Conservation (phyloP, 192 early-diverging fungal species). For the Coemansia pectinata region DNA sequence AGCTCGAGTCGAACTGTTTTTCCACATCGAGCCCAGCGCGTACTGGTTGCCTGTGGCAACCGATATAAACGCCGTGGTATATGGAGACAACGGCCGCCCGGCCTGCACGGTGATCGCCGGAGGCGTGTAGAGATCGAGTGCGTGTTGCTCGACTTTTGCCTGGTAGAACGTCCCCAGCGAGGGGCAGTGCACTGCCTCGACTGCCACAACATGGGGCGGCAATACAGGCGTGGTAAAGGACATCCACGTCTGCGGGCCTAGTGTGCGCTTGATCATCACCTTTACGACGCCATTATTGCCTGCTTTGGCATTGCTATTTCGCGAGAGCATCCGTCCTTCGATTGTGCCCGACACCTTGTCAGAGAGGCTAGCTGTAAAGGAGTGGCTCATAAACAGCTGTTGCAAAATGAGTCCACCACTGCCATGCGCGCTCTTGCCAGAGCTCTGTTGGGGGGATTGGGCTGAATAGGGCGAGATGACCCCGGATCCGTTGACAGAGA, state of each 20-base stretch:
- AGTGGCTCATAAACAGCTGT: conserved; percentile 53
- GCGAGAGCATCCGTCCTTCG: conserved; percentile 63
- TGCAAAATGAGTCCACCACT: conserved; percentile 9
- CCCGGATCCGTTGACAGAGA: conserved; percentile 5
- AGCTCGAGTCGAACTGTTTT: conserved; percentile 13
- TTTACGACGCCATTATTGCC: conserved; percentile 68
- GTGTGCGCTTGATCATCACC: conserved; percentile 75
- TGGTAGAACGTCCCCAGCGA: conserved; percentile 11
- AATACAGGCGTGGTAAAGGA: conserved; percentile 61
- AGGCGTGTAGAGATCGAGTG: conserved; percentile 60
- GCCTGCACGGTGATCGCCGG: conserved; percentile 65
- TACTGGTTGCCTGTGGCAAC: conserved; percentile 69
- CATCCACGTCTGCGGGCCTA: conserved; percentile 47
- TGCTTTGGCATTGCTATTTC: conserved; percentile 65
- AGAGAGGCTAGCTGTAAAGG: conserved; percentile 63
- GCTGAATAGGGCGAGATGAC: neutral
- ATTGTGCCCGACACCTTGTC: conserved; percentile 56
- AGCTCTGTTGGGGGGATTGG: neutral
- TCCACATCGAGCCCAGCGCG: conserved; percentile 31
- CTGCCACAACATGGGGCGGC: conserved; percentile 58
- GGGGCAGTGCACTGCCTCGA: conserved; percentile 57
- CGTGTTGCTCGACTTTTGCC: conserved; percentile 50
- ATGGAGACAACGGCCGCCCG: conserved; percentile 64
- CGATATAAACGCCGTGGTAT: conserved; percentile 72
- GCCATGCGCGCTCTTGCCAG: neutral